phyloP scores from a whole-genome alignment of 768 basidiomycete species.

The Mycena maculata region DNA sequence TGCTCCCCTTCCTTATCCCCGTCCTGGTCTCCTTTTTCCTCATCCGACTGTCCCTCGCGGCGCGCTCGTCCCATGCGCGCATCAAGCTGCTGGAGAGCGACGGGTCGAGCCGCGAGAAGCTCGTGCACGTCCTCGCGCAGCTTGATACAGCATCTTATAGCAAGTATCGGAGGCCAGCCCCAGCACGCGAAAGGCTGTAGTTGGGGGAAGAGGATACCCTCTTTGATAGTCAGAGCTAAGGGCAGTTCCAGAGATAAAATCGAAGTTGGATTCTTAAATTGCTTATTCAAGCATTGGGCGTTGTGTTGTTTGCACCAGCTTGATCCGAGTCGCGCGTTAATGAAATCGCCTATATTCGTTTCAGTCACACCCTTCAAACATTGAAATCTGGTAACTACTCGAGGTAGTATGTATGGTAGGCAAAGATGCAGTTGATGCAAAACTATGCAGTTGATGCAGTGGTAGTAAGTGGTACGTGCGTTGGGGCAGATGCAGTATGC shows the following conservation, averaged over 20 bases:
- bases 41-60: slow-evolving; percentile 66
- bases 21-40: slow-evolving; percentile 64
- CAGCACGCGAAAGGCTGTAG: no score
- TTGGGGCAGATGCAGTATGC: slow-evolving; percentile 26
- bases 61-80: slow-evolving; percentile 70
- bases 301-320: slow-evolving; percentile 6
- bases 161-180: no score
- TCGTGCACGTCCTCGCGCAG: slow-evolving; percentile 65
- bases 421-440: slow-evolving; percentile 74
- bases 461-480: slow-evolving; percentile 35
- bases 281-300: slow-evolving; percentile 16
- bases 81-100: slow-evolving; percentile 74
- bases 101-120: slow-evolving; percentile 56
- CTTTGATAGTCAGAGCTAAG: no score
- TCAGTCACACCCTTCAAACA: no score
- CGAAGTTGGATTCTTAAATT: background rate
- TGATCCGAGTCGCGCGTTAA: background rate
- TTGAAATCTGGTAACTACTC: no score
- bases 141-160: no score
- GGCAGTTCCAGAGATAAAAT: no score
- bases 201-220: no score
- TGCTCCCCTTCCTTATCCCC: slow-evolving; percentile 77
- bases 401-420: background rate
- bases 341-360: no score
- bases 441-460: slow-evolving; percentile 23